A percentile compares a stretch with the other conserved stretches of the same genome.
phyloP scores from a whole-genome alignment of 208 protist genomes.

The Jaenimonas drosophilae region DNA sequence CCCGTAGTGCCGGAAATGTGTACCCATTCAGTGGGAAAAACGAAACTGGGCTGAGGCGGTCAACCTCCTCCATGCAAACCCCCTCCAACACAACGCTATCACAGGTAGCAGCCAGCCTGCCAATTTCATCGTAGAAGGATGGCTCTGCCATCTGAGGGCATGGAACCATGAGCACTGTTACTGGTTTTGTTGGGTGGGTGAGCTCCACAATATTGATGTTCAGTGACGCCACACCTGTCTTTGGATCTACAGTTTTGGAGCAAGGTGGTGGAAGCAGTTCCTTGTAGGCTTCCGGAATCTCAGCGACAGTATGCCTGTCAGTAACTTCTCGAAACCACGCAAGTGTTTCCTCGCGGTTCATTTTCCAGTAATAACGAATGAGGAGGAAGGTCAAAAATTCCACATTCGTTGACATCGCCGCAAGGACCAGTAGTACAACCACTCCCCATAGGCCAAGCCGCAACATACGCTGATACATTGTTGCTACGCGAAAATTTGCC shows the following conservation, averaged over 20 bases:
- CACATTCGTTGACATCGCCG: conserved; percentile 39
- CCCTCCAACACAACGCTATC: conserved; percentile 69
- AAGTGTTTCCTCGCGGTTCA: conserved; percentile 26
- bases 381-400: conserved; percentile 57
- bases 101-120: conserved; percentile 26
- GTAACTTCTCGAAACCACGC: conserved; percentile 58
- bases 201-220: conserved; percentile 66
- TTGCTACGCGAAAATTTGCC: conserved; percentile 62
- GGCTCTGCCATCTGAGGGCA: conserved; percentile 51
- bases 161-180: conserved; percentile 63
- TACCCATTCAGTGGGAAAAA: conserved; percentile 70
- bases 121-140: conserved; percentile 48
- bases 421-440: conserved; percentile 24
- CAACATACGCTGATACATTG: conserved; percentile 65
- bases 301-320: conserved; percentile 38
- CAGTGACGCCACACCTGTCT: conserved; percentile 16
- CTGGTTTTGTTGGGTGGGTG: conserved; percentile 19
- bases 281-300: conserved; percentile 66
- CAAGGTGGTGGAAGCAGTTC: conserved; percentile 57
- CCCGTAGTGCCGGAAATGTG: conserved; percentile 65
- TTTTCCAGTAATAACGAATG: conserved; percentile 28
- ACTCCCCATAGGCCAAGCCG: conserved; percentile 30
- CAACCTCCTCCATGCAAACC: conserved; percentile 52
- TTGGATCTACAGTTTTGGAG: conserved; percentile 10
- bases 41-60: conserved; percentile 46